Percentiles rank a stretch among this genome's conserved stretches.
phyloP scores from a whole-genome alignment of 495 filamentous ascomycete genomes.

The Talaromyces borbonicus region DNA sequence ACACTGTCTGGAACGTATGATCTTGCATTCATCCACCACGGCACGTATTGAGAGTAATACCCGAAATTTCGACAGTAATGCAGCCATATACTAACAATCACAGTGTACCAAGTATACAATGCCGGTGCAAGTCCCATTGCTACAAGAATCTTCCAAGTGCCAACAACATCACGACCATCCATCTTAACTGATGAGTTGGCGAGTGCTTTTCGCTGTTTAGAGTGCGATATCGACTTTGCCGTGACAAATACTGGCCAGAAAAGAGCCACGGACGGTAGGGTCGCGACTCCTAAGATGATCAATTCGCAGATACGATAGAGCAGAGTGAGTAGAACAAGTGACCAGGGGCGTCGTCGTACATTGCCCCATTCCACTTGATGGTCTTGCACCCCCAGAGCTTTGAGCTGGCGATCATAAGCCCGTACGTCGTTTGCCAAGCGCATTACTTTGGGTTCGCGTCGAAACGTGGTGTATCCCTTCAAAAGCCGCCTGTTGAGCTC shows the following conservation, averaged over 20 bases:
- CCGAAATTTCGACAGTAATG: slow-evolving; percentile 60
- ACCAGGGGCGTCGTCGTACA: slow-evolving; percentile 45
- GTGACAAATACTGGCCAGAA: slow-evolving; percentile 75
- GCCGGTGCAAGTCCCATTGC: slow-evolving; percentile 65
- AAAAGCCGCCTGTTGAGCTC: slow-evolving; percentile 76
- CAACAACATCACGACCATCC: slow-evolving; percentile 72
- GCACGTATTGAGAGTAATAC: slow-evolving; percentile 22
- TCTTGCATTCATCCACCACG: slow-evolving; percentile 22
- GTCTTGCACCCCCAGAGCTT: slow-evolving; percentile 65
- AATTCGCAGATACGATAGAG: slow-evolving; percentile 66
- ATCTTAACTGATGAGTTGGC: slow-evolving; percentile 78
- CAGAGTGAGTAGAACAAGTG: slow-evolving; percentile 56
- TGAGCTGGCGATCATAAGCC: slow-evolving; percentile 68
- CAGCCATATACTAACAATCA: slow-evolving; percentile 53
- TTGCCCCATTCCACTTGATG: slow-evolving; percentile 73
- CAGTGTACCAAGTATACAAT: slow-evolving; percentile 63
- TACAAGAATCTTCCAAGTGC: slow-evolving; percentile 86
- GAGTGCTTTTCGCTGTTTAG: slow-evolving; percentile 68
- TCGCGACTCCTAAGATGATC: slow-evolving; percentile 52
- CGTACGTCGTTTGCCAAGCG: slow-evolving; percentile 58
- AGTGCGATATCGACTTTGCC: slow-evolving; percentile 63
- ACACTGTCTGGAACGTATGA: slow-evolving; percentile 58
- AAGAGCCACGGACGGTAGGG: slow-evolving; percentile 63
- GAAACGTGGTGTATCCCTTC: slow-evolving; percentile 71
- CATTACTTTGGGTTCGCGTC: slow-evolving; percentile 66